phyloP scores from a whole-genome alignment of 176 grass and related monocot species.

The maize (Zea mays) region Zm-B73-REFERENCE-NAM-5.0 NC_050102.1:26742001-26742500 shows the following conservation, averaged over 20 bases:
- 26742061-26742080: background rate
- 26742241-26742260: conserved; percentile 15
- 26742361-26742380: background rate
- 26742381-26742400: background rate
- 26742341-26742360: background rate
- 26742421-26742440: background rate
- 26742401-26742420: background rate
- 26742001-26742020: background rate
- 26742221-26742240: background rate
- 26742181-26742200: background rate
- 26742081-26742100: background rate
- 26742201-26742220: background rate
- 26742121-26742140: background rate
- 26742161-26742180: background rate
- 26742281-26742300: background rate
- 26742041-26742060: background rate
- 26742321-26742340: background rate
- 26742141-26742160: background rate
- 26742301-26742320: background rate
- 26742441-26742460: background rate
- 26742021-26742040: conserved; percentile 26
- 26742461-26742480: background rate
- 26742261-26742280: background rate
- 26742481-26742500: background rate
- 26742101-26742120: background rate